Conservation (phyloP, 768 basidiomycete species). For the Mycena amicta region DNA sequence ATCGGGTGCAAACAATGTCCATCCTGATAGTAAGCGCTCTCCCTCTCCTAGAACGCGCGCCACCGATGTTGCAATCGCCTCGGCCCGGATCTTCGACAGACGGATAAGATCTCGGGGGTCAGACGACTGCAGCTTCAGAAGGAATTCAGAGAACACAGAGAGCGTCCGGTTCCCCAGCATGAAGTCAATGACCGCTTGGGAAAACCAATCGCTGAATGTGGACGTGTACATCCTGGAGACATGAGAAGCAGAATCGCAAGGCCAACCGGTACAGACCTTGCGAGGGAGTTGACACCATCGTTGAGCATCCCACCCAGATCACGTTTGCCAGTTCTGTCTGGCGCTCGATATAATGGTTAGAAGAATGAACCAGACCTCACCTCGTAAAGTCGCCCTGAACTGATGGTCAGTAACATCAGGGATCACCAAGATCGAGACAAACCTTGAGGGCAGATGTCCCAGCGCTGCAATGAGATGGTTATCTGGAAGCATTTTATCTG, state of each 20-base stretch:
- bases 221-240: slow-evolving; percentile 87
- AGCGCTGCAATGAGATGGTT: slow-evolving; percentile 52
- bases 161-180: slow-evolving; percentile 86
- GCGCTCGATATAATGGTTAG: slow-evolving; percentile 3
- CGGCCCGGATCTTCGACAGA: slow-evolving; percentile 85
- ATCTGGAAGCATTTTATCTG: background rate
- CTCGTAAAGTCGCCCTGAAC: slow-evolving; percentile 84
- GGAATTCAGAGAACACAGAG: slow-evolving; percentile 91
- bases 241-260: too few relatives aligned
- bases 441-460: slow-evolving; percentile 97
- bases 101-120: slow-evolving; percentile 90
- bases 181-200: slow-evolving; percentile 93
- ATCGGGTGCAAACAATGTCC: slow-evolving; percentile 90
- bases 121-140: slow-evolving; percentile 84
- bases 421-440: slow-evolving; percentile 24
- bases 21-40: slow-evolving; percentile 79
- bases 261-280: too few relatives aligned
- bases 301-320: slow-evolving; percentile 90
- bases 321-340: slow-evolving; percentile 85
- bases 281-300: slow-evolving; percentile 93
- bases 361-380: slow-evolving; percentile 40
- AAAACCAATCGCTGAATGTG: slow-evolving; percentile 94
- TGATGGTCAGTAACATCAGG: slow-evolving; percentile 2
- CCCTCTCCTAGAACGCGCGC: slow-evolving; percentile 75
- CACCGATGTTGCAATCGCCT: slow-evolving; percentile 89